Evolutionary conservation across 1,284 basidiomycete species (phyloP).

Genomic region (Leccinum olivaceoglutinosum): DNA sequence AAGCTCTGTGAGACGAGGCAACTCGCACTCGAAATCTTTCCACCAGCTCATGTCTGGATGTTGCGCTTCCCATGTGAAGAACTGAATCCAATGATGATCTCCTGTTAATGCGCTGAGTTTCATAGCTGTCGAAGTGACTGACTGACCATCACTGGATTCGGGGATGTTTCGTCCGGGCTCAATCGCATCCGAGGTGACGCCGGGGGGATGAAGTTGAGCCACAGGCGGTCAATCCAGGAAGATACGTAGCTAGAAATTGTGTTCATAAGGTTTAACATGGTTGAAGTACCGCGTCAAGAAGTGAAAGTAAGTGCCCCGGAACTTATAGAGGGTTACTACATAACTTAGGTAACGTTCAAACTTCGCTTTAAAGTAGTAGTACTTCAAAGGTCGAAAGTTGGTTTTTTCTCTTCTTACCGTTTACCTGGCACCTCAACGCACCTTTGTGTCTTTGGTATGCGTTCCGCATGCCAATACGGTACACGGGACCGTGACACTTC

Average conservation of each 20-base stretch:
- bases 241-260: background rate
- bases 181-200: slow-evolving; percentile 54
- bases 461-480: slow-evolving; percentile 46
- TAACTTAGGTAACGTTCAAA: slow-evolving; percentile 6
- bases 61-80: slow-evolving; percentile 75
- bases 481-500: slow-evolving; percentile 35
- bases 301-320: too few relatives aligned
- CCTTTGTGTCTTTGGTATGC: slow-evolving; percentile 45
- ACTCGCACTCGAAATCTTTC: slow-evolving; percentile 72
- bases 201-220: slow-evolving; percentile 27
- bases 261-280: background rate
- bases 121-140: background rate
- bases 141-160: slow-evolving; percentile 65
- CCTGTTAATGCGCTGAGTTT: slow-evolving; percentile 3
- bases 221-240: slow-evolving; percentile 24
- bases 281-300: background rate
- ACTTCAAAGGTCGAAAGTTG: background rate
- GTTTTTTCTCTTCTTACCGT: slow-evolving; percentile 19
- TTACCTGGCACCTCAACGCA: slow-evolving; percentile 39
- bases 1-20: slow-evolving; percentile 64
- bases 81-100: slow-evolving; percentile 54
- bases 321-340: background rate
- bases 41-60: slow-evolving; percentile 71
- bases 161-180: slow-evolving; percentile 38
- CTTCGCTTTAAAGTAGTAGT: slow-evolving; percentile 17